Conservation (phyloP, 257 asterid species). For the Capsicum rhomboideum region DNA sequence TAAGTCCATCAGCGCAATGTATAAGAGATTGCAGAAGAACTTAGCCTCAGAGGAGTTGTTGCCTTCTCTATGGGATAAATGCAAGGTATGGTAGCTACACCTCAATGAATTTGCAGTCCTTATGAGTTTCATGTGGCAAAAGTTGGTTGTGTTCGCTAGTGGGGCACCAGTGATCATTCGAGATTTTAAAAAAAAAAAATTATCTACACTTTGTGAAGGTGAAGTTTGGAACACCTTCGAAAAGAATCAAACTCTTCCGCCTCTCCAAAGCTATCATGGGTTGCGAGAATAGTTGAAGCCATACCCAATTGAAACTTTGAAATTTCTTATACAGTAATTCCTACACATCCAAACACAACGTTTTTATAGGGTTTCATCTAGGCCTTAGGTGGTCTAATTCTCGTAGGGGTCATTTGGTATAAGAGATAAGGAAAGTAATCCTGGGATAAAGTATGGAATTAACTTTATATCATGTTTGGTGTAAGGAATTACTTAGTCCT, state of each 20-base stretch:
- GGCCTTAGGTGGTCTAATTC: background rate
- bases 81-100: conserved; percentile 54
- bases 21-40: conserved; percentile 83
- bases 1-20: conserved; percentile 72
- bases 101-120: background rate
- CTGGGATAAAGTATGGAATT: too few species aligned
- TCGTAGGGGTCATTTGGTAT: too few species aligned
- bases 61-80: conserved; percentile 98
- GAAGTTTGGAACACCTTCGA: too few species aligned
- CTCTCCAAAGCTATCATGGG: background rate
- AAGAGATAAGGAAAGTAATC: too few species aligned
- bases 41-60: conserved; percentile 78
- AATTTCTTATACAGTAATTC: background rate
- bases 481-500: too few species aligned
- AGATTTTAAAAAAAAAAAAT: background rate
- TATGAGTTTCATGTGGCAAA: background rate
- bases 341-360: background rate
- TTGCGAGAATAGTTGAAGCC: background rate
- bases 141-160: background rate
- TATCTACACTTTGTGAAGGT: background rate
- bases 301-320: background rate
- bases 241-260: background rate
- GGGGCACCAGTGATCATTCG: background rate
- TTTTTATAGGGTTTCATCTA: background rate
- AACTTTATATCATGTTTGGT: too few species aligned